phyloP scores from a whole-genome alignment of 2,329 filamentous ascomycete genomes.

The Botrytis galanthina region DNA sequence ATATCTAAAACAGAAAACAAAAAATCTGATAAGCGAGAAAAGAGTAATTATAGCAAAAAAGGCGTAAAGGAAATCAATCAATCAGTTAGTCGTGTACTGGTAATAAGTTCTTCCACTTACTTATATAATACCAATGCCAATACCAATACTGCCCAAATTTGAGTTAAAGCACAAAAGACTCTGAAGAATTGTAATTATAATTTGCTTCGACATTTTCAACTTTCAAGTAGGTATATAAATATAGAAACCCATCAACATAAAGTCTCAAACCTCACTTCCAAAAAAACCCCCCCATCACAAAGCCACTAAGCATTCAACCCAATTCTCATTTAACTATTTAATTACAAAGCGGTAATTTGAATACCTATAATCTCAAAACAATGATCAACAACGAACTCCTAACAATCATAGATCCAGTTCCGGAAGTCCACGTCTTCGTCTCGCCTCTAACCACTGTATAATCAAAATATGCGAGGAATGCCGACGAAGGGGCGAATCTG shows the following conservation, averaged over 20 bases:
- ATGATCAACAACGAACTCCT: neutral
- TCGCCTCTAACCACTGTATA: neutral
- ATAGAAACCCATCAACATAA: too few relatives aligned
- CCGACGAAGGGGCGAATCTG: neutral
- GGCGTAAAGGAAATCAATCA: neutral
- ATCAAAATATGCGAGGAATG: neutral
- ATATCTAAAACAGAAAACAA: too few relatives aligned
- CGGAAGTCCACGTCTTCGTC: neutral
- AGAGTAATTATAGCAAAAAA: too few relatives aligned
- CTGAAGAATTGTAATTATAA: neutral
- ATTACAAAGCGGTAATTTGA: neutral
- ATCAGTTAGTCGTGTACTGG: neutral
- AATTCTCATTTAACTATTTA: neutral
- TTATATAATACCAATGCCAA: too few relatives aligned
- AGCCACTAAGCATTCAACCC: neutral
- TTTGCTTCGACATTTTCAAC: too few relatives aligned
- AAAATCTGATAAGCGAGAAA: neutral
- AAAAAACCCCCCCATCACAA: neutral
- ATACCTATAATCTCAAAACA: neutral
- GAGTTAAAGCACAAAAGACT: neutral
- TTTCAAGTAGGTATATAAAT: too few relatives aligned
- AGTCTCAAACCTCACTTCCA: neutral
- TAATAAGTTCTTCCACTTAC: neutral
- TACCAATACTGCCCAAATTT: neutral
- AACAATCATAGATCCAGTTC: neutral